Percentiles rank a stretch among this genome's conserved stretches.
These are phyloP conservation scores for Leptodontidium sp. DNA, from an alignment of 2,329 filamentous ascomycete genomes.

Conservation along the genomic window DNA sequence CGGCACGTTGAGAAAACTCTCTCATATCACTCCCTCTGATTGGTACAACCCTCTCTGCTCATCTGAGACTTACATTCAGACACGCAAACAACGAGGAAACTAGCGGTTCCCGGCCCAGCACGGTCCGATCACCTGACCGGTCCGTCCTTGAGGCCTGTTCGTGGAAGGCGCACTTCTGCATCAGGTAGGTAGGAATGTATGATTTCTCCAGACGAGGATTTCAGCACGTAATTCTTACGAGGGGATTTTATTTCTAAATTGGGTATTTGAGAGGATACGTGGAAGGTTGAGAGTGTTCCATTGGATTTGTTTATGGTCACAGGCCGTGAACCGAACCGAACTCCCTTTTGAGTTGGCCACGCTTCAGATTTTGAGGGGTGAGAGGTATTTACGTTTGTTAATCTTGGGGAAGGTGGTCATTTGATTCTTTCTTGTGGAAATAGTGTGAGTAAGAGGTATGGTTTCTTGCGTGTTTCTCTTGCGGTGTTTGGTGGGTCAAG, in stretches of 20 bases:
- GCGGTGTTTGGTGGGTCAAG: no score
- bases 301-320: background rate
- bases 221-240: constrained; percentile 10
- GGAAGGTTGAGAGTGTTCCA: no score
- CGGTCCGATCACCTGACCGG: constrained; percentile 14
- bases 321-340: background rate
- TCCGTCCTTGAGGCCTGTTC: background rate
- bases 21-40: background rate
- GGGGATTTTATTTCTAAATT: no score
- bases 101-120: background rate
- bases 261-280: background rate
- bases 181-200: background rate
- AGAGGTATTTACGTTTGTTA: no score
- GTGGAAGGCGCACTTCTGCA: constrained; percentile 9
- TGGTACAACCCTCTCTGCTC: background rate
- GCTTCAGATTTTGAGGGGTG: background rate
- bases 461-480: no score
- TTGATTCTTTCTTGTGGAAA: no score
- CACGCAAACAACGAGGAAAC: background rate
- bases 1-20: constrained; percentile 8
- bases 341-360: background rate
- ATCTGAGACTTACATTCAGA: no score
- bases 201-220: background rate
- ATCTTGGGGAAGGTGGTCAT: no score
- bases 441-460: no score